Evolutionary conservation across 805 yeast genomes (phyloP), one percentile per base, ranked within the genome.

Genomic region (Metschnikowia sp.): DNA sequence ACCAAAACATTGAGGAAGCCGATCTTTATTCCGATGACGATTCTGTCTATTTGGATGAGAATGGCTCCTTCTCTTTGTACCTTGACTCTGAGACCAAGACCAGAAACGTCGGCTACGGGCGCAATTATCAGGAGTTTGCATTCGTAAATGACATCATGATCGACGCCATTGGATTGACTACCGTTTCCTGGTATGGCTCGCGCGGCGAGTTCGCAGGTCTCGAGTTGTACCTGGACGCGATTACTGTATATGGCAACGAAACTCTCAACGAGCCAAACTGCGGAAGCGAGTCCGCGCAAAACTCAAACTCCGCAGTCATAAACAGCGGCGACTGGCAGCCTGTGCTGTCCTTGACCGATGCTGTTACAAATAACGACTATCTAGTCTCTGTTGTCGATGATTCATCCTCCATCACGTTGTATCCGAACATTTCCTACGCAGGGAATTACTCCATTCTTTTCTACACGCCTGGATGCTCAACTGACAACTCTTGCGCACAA

Each of bases 381-480:
- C 59, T 72, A 57, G 72, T 67, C 4, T 50, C 51, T 8, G 52
- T 58, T 3, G 64, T 60, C 2, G 63, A 60, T 44, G 58, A 60
- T 8, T 50, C 60, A 44, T 63, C 70, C n/a, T 63, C 66, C 51
- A 45, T 61, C 49, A 71, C 75, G 1, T 83, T 84, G 59, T 74
- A 75, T 47, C 88, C 96, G 9, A 84, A 84, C 54, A 78, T 89
- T 15, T 72, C 86, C 0, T 77, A 80, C 52, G 73, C 88, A 0
- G 97, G 97, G 9, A 74, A 81, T 49, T 94, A 89, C 63, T 72
- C 88, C 0, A 73, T 94, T 22, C 70, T 80, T 44, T 57, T 91
- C 42, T 84, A 80, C 57, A 94, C 99, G 0, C 97, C 97, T 0
- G 98, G 98, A 0, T 94, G 99, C 68, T 44, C 63, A 1, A 62